Base-by-base conservation (phyloP, 306 rosid genomes). In the Glycine soja region DNA sequence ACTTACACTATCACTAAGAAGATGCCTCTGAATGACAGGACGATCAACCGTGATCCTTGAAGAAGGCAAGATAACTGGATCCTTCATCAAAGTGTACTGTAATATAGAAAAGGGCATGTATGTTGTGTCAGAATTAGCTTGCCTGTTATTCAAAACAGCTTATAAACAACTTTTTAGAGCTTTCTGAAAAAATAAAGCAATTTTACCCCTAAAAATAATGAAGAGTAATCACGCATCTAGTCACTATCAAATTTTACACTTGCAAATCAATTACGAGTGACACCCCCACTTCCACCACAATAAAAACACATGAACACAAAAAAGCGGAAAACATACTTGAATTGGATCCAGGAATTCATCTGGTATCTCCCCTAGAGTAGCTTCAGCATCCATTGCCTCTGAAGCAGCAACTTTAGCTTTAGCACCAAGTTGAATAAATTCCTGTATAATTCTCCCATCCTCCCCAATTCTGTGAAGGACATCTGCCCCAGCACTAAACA, bases 271-370 rank as follows among this genome's bases (percentile, higher is more conserved):
- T 4, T 9, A 40, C 8, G 34, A 12, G 46, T 63, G 18, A 63
- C 36, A 38, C 57, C n/a, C 32, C 15, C 10, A 6, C 68, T 43
- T 7, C 43, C 2, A 24, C 10, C 32, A 30, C 13, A 30, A 24
- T 24, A 7, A 30, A 32, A 18, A 30, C 48, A 5, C 42, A 14
- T 7, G 66, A 47, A 19, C 10, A 43, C 8, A 58, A 6, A 59
- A 32, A 73, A 73, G 40, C 74, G 2, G 40, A 16, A 57, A 78
- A 86, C 85, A 63, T 86, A 93, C 99, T 78, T 96, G 99, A 85
- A 96, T 96, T 72, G 99, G 99, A 84, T 96, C 99, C 2, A 96
- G 99, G 91, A 90, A 96, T 87, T 96, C 99, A 9, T 96, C 99
- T n/a, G 99, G 99, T 84, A 96, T 96, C 70, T 96, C 99, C 58